Conservation (phyloP, 2,329 filamentous ascomycete species). For the Plenodomus lindquistii region DNA sequence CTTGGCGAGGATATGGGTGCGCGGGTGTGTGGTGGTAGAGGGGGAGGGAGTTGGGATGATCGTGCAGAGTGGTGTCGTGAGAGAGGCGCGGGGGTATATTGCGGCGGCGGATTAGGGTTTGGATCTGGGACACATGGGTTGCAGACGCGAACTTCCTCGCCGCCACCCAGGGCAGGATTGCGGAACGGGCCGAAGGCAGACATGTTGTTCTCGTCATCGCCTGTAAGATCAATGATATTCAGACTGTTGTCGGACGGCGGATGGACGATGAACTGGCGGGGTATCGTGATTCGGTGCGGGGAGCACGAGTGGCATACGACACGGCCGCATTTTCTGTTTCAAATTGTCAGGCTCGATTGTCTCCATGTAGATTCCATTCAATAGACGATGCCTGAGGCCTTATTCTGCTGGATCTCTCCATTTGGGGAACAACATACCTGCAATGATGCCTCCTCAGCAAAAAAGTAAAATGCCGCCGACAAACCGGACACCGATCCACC, state of each 20-base stretch:
- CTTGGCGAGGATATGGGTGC: constrained; percentile 26
- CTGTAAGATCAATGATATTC: constrained; percentile 51
- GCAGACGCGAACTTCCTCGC: constrained; percentile 70
- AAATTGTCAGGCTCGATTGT: neutral
- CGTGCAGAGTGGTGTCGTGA: constrained; percentile 5
- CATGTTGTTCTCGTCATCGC: constrained; percentile 39
- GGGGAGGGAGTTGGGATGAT: constrained; percentile 10
- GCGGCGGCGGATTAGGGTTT: constrained; percentile 63
- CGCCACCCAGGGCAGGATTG: constrained; percentile 62
- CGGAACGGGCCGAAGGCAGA: constrained; percentile 34
- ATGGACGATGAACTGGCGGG: constrained; percentile 87
- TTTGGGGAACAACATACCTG: constrained; percentile 57
- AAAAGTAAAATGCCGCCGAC: constrained; percentile 76
- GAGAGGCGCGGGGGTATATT: constrained; percentile 34
- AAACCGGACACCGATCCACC: constrained; percentile 83
- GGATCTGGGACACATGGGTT: constrained; percentile 75
- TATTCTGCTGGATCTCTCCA: neutral
- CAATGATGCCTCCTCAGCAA: constrained; percentile 93
- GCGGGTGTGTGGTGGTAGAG: constrained; percentile 18
- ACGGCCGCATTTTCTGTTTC: constrained; percentile 77
- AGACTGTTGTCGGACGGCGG: constrained; percentile 50
- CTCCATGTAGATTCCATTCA: no score
- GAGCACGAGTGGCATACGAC: constrained; percentile 91
- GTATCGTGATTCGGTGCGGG: constrained; percentile 92
- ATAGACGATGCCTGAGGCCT: no score